A percentile compares a stretch with the other conserved stretches of the same genome.
These are phyloP conservation scores for Glarea lozoyensis DNA, from an alignment of 495 filamentous ascomycete genomes.

Conservation along the genomic window DNA sequence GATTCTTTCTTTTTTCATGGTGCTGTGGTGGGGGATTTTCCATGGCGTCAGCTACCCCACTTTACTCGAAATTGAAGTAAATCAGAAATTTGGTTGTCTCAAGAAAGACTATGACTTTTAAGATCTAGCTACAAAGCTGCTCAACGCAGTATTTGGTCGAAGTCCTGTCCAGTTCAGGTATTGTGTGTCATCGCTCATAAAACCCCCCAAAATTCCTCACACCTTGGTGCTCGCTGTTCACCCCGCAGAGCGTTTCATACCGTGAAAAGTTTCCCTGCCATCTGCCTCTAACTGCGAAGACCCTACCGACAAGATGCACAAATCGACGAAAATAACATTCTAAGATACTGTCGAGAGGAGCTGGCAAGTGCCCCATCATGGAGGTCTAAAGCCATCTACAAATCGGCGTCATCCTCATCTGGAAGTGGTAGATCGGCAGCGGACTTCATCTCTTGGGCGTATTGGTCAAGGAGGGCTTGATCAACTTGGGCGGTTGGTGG, in stretches of 20 bases:
- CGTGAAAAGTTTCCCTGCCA: slow-evolving; percentile 6
- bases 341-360: slow-evolving; percentile 19
- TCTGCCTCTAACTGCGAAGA: slow-evolving; percentile 20
- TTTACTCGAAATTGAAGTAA: no score
- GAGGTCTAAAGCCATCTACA: slow-evolving; percentile 25
- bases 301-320: slow-evolving; percentile 19
- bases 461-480: slow-evolving; percentile 66
- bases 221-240: slow-evolving; percentile 7
- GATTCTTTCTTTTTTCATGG: no score
- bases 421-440: slow-evolving; percentile 81
- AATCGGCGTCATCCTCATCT: slow-evolving; percentile 81
- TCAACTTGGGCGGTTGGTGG: slow-evolving; percentile 89
- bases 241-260: slow-evolving; percentile 14
- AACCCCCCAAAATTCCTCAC: slow-evolving; percentile 8
- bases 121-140: slow-evolving; percentile 20
- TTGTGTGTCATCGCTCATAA: slow-evolving; percentile 18
- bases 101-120: no score
- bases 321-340: slow-evolving; percentile 20
- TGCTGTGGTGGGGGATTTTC: no score
- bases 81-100: no score
- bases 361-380: slow-evolving; percentile 1
- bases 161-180: slow-evolving; percentile 10
- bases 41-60: no score
- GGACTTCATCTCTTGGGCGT: slow-evolving; percentile 79
- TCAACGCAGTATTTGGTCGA: slow-evolving; percentile 10